Percentiles rank a stretch among this genome's conserved stretches.
Evolutionary conservation across 1,284 basidiomycete species (phyloP).

Genomic region (Rhodotorula glutinis): DNA sequence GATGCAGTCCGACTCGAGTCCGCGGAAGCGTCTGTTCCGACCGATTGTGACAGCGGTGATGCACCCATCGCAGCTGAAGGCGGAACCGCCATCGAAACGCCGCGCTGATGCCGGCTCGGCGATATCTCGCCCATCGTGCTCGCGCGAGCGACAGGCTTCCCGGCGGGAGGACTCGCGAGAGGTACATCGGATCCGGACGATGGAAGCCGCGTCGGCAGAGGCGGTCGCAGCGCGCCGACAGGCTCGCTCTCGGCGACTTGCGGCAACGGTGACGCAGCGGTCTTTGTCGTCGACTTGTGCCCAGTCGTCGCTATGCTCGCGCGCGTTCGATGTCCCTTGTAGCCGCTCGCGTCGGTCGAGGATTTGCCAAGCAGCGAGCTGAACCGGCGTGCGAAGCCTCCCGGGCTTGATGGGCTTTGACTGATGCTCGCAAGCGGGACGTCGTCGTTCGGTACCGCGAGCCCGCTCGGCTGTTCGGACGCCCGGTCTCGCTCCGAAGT

Average conservation of each 20-base stretch:
- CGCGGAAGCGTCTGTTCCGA: neutral
- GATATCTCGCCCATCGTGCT: conserved; percentile 41
- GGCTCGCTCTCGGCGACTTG: conserved; percentile 38
- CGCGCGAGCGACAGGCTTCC: conserved; percentile 36
- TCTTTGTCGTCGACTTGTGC: conserved; percentile 50
- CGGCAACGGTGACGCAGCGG: conserved; percentile 38
- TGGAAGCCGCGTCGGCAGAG: conserved; percentile 1
- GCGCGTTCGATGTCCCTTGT: conserved; percentile 40
- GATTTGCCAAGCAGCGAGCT: conserved; percentile 46
- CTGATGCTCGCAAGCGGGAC: conserved; percentile 18
- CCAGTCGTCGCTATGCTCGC: conserved; percentile 62
- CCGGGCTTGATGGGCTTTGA: conserved; percentile 12
- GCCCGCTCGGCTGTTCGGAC: conserved; percentile 4
- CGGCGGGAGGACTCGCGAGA: conserved; percentile 32
- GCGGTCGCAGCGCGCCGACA: conserved; percentile 3
- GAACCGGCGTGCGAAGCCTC: conserved; percentile 45
- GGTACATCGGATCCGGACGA: conserved; percentile 37
- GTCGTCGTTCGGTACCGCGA: conserved; percentile 21
- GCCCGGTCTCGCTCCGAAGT: conserved; percentile 4
- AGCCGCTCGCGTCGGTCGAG: conserved; percentile 10
- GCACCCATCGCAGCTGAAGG: neutral
- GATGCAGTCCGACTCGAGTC: conserved; percentile 29
- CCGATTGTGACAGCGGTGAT: conserved; percentile 5
- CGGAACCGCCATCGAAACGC: conserved; percentile 32
- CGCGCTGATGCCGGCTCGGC: conserved; percentile 34